Evolutionary conservation across 106 monocot genomes (phyloP), one percentile per base, ranked within the genome.

Genomic region (Posidonia australis): DNA sequence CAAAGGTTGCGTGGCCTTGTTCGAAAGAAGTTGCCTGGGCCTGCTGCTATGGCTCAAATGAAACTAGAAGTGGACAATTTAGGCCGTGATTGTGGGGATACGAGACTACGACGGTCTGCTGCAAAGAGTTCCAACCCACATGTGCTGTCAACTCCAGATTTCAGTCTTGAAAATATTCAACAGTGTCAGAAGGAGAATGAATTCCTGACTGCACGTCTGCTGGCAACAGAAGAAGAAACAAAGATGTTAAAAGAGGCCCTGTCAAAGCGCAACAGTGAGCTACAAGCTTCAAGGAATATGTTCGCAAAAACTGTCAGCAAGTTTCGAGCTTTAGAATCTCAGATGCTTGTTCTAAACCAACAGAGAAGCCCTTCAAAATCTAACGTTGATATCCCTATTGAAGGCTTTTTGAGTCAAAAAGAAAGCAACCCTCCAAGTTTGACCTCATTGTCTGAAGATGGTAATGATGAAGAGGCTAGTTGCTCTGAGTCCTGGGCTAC

Each of bases 41-140:
- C 98, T 36, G 98, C 98, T 73, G 98, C 98, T 55, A 62, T 98
- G 66, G 90, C 98, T 62, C 98, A 98, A 67, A 98, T 98, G 90
- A 98, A 87, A 66, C 52, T 81, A 56, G 98, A 98, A 77, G 98
- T 91, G 65, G 90, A 98, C 63, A 77, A 56, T 63, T 63, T 90
- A 67, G 96, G 90, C 60, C 65, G 67, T 20, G 78, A 74, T 58
- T 56, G 65, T 70, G 79, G 79, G n/a, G 83, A 79, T 21, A 54
- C 59, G 30, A 78, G 83, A 67, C 11, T 66, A 44, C 67, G 69
- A 17, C 60, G 76, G 22, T 76, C 72, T 64, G 47, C 79, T 56
- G 75, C 63, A 52, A 78, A 65, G 55, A 67, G 30, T 62, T 49
- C 62, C n/a, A 75, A 51, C 27, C 58, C 80, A 26, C 65, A 75